Percentiles rank a stretch among this genome's conserved stretches.
Evolutionary conservation across 2,329 filamentous ascomycete species (phyloP).

Genomic region (Hawksworthiomyces lignivorus): DNA sequence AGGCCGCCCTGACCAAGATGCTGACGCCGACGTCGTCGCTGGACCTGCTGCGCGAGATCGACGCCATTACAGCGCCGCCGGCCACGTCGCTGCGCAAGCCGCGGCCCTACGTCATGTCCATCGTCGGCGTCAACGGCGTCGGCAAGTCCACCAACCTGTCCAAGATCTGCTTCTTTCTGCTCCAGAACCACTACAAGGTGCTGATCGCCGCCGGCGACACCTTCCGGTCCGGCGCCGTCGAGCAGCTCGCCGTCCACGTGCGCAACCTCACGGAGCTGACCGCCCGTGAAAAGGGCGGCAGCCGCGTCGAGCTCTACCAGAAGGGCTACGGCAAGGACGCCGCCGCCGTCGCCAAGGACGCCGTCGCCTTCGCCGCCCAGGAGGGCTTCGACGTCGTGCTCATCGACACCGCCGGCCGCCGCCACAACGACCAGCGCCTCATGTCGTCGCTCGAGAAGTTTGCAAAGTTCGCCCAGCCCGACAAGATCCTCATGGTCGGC

Average conservation of each 20-base stretch:
- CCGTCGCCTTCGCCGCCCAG: conserved; percentile 69
- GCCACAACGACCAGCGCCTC: conserved; percentile 90
- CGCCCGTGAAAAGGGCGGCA: conserved; percentile 69
- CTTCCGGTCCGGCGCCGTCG: conserved; percentile 92
- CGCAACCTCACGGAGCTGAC: conserved; percentile 87
- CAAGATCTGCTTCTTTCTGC: conserved; percentile 95
- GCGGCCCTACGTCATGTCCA: conserved; percentile 93
- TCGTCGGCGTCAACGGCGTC: conserved; percentile 96
- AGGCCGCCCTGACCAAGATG: conserved; percentile 87
- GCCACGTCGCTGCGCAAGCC: conserved; percentile 53
- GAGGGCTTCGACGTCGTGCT: conserved; percentile 85
- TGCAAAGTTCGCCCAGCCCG: conserved; percentile 87
- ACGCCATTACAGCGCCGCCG: conserved; percentile 63
- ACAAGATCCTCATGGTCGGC: conserved; percentile 96
- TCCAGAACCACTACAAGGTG: conserved; percentile 95
- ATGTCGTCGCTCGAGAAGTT: conserved; percentile 98
- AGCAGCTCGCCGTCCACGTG: conserved; percentile 93
- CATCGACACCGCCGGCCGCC: conserved; percentile 89
- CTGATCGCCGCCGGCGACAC: conserved; percentile 93
- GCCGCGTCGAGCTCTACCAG: conserved; percentile 84
- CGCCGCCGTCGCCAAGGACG: conserved; percentile 88
- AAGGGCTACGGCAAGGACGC: conserved; percentile 98
- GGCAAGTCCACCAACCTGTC: conserved; percentile 96
- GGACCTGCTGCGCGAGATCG: conserved; percentile 89
- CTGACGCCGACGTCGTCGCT: conserved; percentile 91